A percentile compares a stretch with the other conserved stretches of the same genome.
These are phyloP conservation scores for Termitomyces sp. DNA, from an alignment of 768 basidiomycete genomes.

Conservation along the genomic window DNA sequence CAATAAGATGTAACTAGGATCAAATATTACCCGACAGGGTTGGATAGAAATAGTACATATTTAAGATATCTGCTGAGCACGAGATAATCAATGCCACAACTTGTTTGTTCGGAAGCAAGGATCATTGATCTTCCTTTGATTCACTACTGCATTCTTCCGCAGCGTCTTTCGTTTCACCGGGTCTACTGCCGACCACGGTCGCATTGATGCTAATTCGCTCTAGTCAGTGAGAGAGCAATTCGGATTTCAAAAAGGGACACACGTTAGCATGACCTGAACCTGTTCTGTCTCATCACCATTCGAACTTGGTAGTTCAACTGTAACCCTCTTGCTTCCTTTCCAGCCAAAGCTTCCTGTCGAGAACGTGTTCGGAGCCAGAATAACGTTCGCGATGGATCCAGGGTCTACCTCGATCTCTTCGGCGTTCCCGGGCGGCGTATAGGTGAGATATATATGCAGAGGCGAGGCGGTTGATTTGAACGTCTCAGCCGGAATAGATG, in stretches of 20 bases:
- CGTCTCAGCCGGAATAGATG: constrained; percentile 38
- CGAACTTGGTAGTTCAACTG: constrained; percentile 53
- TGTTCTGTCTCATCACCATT: constrained; percentile 52
- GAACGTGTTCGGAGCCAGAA: constrained; percentile 57
- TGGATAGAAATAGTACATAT: background rate
- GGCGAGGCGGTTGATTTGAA: constrained; percentile 69
- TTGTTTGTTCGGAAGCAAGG: background rate
- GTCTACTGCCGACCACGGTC: constrained; percentile 68
- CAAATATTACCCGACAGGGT: background rate
- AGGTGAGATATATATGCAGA: constrained; percentile 58
- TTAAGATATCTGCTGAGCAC: background rate
- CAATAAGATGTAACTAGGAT: background rate
- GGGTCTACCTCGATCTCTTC: constrained; percentile 47
- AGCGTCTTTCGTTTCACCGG: constrained; percentile 29
- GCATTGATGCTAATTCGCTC: constrained; percentile 59
- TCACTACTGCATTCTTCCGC: constrained; percentile 22
- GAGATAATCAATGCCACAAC: background rate
- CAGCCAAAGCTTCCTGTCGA: constrained; percentile 79
- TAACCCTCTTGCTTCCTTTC: constrained; percentile 70
- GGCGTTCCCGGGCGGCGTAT: constrained; percentile 42
- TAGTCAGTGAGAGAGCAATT: background rate
- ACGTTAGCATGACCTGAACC: constrained; percentile 74
- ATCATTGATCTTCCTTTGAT: constrained; percentile 12
- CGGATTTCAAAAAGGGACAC: constrained; percentile 23
- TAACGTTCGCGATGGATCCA: constrained; percentile 54